Percentiles rank a stretch among this genome's conserved stretches.
phyloP scores from a whole-genome alignment of 192 early-diverging fungal species.

The Rhizoclosmatium globosum region DNA sequence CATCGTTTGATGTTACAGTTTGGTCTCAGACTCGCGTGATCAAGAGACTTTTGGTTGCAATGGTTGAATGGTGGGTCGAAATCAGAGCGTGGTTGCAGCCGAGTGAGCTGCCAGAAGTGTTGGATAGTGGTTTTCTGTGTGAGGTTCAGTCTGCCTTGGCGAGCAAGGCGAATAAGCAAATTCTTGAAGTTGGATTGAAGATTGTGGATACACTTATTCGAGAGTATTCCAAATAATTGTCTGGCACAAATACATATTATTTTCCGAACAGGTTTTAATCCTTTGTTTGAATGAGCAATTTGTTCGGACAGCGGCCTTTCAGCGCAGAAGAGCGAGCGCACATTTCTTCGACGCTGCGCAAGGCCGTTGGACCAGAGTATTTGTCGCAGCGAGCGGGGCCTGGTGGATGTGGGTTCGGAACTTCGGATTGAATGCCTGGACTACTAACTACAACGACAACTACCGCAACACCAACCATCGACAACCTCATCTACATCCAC shows the following conservation, averaged over 20 bases:
- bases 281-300: not conserved
- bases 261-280: too few species aligned
- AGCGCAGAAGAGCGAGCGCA: slow-evolving; percentile 31
- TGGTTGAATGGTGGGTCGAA: slow-evolving; percentile 12
- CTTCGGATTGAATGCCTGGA: not conserved
- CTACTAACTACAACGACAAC: not conserved
- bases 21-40: not conserved
- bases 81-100: not conserved
- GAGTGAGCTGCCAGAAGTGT: slow-evolving; percentile 11
- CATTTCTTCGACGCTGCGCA: slow-evolving; percentile 54
- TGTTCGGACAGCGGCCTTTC: slow-evolving; percentile 37
- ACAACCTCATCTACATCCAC: not conserved
- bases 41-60: not conserved
- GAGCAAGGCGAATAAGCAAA: not conserved
- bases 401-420: slow-evolving; percentile 54
- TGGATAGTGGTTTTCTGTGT: slow-evolving; percentile 4
- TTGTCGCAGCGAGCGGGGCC: slow-evolving; percentile 72
- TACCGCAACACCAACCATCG: too few species aligned
- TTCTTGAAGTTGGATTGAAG: not conserved
- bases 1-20: not conserved
- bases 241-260: too few species aligned
- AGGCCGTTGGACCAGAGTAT: slow-evolving; percentile 76
- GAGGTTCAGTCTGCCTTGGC: not conserved
- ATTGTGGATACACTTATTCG: slow-evolving; percentile 17
- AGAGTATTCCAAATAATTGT: not conserved